Base-by-base conservation (phyloP, 805 yeast species). In the Hanseniaspora clermontiae region DNA sequence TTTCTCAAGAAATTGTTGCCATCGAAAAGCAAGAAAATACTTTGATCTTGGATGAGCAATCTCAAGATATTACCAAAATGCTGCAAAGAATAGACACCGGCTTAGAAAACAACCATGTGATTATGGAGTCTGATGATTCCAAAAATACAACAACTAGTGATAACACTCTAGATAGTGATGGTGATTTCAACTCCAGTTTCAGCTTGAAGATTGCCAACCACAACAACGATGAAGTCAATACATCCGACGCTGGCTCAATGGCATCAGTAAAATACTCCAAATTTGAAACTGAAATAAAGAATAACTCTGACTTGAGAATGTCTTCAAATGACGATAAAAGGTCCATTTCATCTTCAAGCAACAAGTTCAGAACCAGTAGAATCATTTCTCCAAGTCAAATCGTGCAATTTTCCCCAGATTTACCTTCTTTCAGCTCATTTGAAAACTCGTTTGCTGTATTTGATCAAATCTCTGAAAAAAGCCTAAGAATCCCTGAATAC, bases 381-480 rank as follows among this genome's bases (percentile, higher is more conserved):
- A 51, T 51, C 19, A 51, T 51, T 19, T 51, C 55, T 4, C 50
- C 49, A 17, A 36, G 45, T 12, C 50, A 51, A 20, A 47, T 51
- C 10, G 48, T 43, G n/a, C 39, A 45, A 14, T 29, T 51, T 10
- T 51, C 55, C 10, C 55, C 55, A 5, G 20, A 17, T 5, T 8
- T 24, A 14, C 50, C 55, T 6, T 38, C 46, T 12, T 24, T 29
- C 5, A 43, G 46, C 2, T 19, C 36, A 5, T 43, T 51, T 29
- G 38, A 43, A 19, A 19, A 32, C 19, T 46, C 49, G 19, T 46
- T 46, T 34, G 38, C 29, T 17, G 29, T 17, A 3, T 46, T 46
- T 34, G 49, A 46, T 19, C 14, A 34, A 5, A 20, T 27, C 5
- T 11, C 12, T 10, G 38, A 36, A 12, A 34, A n/a, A 5, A n/a